A percentile compares a stretch with the other conserved stretches of the same genome.
These are phyloP conservation scores for Berberis vulgaris DNA, from an alignment of 164 flowering plant genomes.

Conservation along the genomic window DNA sequence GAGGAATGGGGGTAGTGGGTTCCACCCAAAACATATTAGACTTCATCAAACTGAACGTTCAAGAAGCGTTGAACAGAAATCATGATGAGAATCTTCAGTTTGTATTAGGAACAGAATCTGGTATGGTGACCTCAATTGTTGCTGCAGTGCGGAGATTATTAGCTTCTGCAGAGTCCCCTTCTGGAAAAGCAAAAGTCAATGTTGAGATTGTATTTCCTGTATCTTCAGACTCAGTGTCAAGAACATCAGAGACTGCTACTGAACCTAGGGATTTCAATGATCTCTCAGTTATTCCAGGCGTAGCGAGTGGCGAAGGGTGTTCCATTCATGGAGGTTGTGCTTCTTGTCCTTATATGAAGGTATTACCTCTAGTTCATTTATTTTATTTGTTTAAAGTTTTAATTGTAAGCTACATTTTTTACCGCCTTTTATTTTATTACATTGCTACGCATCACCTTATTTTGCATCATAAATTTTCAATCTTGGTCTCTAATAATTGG, in stretches of 20 bases:
- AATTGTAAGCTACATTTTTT: too few relatives aligned
- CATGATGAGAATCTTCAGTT: slow-evolving; percentile 32
- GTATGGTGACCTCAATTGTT: slow-evolving; percentile 96
- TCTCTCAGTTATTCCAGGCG: slow-evolving; percentile 81
- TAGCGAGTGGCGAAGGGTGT: slow-evolving; percentile 92
- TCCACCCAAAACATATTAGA: slow-evolving; percentile 94
- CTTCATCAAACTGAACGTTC: slow-evolving; percentile 70
- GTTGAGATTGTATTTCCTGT: slow-evolving; percentile 96
- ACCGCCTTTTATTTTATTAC: too few relatives aligned
- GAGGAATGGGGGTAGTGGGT: slow-evolving; percentile 99
- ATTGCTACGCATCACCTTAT: too few relatives aligned
- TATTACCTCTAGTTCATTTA: too few relatives aligned
- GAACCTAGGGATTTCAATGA: slow-evolving; percentile 29
- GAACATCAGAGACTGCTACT: slow-evolving; percentile 29
- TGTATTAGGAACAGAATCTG: slow-evolving; percentile 95
- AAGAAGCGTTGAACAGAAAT: slow-evolving; percentile 76
- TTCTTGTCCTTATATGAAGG: too few relatives aligned
- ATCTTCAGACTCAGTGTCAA: slow-evolving; percentile 75
- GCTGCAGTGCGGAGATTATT: slow-evolving; percentile 54
- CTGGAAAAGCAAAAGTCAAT: slow-evolving; percentile 37
- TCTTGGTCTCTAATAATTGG: too few relatives aligned
- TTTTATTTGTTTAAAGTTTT: too few relatives aligned
- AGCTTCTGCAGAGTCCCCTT: slow-evolving; percentile 29
- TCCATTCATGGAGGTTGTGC: slow-evolving; percentile 26
- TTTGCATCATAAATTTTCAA: too few relatives aligned